Conservation (phyloP, 2,329 filamentous ascomycete species). For the Emergomyces pasteurianus region DNA sequence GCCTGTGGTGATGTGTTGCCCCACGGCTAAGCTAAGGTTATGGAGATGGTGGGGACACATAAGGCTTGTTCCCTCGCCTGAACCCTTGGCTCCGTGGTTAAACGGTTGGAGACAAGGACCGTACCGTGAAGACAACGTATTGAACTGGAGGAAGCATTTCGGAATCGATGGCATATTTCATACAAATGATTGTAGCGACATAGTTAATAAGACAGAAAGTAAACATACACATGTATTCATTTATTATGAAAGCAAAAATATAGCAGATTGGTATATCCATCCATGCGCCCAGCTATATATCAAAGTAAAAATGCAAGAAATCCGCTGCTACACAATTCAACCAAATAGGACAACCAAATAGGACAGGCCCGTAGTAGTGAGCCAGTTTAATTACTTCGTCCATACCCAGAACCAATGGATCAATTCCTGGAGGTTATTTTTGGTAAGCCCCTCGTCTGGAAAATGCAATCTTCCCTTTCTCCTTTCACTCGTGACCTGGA, state of each 20-base stretch:
- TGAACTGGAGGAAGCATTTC: too few relatives aligned
- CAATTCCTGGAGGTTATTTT: slow-evolving; percentile 20
- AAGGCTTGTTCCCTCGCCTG: neutral
- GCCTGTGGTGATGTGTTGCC: neutral
- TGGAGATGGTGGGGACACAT: neutral
- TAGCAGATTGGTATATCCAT: neutral
- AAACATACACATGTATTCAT: neutral
- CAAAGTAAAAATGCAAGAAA: neutral
- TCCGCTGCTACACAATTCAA: neutral
- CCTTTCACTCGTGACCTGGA: slow-evolving; percentile 22
- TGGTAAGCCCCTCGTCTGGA: slow-evolving; percentile 21
- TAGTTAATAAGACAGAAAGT: neutral
- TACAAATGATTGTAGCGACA: neutral
- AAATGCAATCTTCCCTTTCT: slow-evolving; percentile 28
- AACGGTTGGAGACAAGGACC: neutral
- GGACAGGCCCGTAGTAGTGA: too few relatives aligned
- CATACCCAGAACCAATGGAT: slow-evolving; percentile 28
- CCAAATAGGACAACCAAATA: neutral
- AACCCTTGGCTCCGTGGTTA: neutral
- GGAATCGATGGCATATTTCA: neutral
- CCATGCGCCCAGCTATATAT: neutral
- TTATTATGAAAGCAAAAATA: neutral
- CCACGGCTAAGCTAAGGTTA: neutral
- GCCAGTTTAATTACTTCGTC: slow-evolving; percentile 19
- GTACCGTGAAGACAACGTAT: neutral